Percentiles rank a stretch among this genome's conserved stretches.
These are phyloP conservation scores for Xylaria sp. DNA, from an alignment of 2,329 filamentous ascomycete species.

Conservation along the genomic window DNA sequence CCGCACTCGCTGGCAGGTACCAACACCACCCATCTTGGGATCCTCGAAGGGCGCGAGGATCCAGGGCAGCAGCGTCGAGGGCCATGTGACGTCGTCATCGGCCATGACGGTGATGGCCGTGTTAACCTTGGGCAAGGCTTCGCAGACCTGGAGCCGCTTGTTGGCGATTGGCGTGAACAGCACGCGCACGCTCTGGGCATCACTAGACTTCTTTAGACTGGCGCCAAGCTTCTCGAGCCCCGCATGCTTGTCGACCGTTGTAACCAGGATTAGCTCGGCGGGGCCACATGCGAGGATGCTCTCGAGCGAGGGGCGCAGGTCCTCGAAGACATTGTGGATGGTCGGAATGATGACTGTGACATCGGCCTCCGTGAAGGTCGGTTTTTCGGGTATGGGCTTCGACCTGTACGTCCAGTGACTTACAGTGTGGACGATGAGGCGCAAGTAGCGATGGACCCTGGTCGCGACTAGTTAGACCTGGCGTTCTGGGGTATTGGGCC, in stretches of 20 bases:
- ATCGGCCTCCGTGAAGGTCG: constrained; percentile 81
- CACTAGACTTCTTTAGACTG: constrained; percentile 56
- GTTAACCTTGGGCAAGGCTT: constrained; percentile 84
- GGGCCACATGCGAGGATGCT: constrained; percentile 78
- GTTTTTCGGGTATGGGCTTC: constrained; percentile 81
- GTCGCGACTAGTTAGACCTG: constrained; percentile 38
- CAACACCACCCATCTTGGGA: constrained; percentile 83
- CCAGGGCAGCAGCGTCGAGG: constrained; percentile 85
- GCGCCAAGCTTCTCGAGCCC: constrained; percentile 74
- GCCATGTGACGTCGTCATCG: constrained; percentile 96
- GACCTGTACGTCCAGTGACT: constrained; percentile 90
- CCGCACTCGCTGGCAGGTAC: constrained; percentile 87
- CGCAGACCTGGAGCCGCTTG: constrained; percentile 92
- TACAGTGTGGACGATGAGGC: constrained; percentile 83
- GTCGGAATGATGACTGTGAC: constrained; percentile 95
- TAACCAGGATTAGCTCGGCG: constrained; percentile 82
- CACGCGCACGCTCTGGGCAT: constrained; percentile 72
- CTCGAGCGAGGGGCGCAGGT: constrained; percentile 81
- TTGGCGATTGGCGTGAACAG: constrained; percentile 86
- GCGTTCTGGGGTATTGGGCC: constrained; percentile 38
- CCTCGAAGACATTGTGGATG: constrained; percentile 86
- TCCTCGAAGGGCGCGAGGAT: constrained; percentile 93
- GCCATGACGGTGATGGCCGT: constrained; percentile 91
- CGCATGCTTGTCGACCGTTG: constrained; percentile 80
- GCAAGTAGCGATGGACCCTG: constrained; percentile 88